These are phyloP conservation scores for Plantago major DNA, from an alignment of 257 asterid species.

Conservation along the genomic window DNA sequence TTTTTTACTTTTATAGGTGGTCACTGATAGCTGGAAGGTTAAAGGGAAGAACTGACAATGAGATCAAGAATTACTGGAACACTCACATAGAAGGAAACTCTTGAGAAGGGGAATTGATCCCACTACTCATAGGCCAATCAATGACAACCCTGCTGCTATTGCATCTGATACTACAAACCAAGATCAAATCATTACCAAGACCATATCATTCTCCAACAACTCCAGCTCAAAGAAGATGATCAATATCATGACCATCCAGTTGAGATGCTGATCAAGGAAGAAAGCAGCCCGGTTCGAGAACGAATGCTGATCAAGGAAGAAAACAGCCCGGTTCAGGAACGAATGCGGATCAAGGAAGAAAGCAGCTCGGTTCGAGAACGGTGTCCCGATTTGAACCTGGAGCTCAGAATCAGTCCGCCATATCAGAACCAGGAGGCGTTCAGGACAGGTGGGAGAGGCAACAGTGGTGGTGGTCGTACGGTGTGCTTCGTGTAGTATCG, in stretches of 20 bases:
- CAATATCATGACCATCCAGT: not conserved
- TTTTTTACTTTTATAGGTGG: slow-evolving; percentile 46
- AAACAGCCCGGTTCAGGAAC: no score
- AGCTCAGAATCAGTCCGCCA: slow-evolving; percentile 85
- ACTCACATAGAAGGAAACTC: slow-evolving; percentile 84
- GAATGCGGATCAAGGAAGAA: slow-evolving; percentile 18
- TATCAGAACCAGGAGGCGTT: slow-evolving; percentile 22
- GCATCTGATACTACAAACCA: slow-evolving; percentile 2
- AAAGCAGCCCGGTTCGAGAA: not conserved
- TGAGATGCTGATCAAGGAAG: slow-evolving; percentile 18
- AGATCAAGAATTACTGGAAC: slow-evolving; percentile 92
- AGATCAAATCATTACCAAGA: slow-evolving; percentile 11
- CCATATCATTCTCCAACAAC: slow-evolving; percentile 43
- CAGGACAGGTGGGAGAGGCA: slow-evolving; percentile 26
- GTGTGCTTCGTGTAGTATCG: slow-evolving; percentile 73
- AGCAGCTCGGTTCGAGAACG: slow-evolving; percentile 34
- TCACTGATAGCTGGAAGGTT: slow-evolving; percentile 86
- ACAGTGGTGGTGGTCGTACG: not conserved
- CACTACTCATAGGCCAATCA: slow-evolving; percentile 57
- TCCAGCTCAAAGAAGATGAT: slow-evolving; percentile 15
- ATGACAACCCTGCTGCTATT: slow-evolving; percentile 21
- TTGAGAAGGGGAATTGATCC: slow-evolving; percentile 86
- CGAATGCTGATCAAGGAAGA: slow-evolving; percentile 18
- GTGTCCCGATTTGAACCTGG: slow-evolving; percentile 87
- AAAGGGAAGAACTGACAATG: slow-evolving; percentile 93